Evolutionary conservation across 2,329 filamentous ascomycete genomes (phyloP).

Genomic region (Nectriaceae sp.): DNA sequence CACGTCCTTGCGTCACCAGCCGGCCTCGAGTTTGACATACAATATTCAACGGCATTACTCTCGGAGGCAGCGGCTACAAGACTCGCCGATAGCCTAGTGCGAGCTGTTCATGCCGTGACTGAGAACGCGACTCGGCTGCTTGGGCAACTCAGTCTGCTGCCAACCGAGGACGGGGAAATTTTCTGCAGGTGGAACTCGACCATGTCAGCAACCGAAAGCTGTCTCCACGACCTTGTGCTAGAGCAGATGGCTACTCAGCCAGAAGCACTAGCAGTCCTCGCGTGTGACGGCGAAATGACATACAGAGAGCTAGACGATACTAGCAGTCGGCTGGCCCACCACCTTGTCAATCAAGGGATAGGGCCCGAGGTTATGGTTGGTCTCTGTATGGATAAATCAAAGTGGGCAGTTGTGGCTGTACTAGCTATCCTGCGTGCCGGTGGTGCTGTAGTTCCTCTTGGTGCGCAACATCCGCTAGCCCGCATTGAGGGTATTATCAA

Average conservation of each 20-base stretch:
- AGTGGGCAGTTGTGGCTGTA: conserved; percentile 35
- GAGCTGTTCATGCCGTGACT: neutral
- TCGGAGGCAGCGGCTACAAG: neutral
- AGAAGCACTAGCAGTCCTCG: conserved; percentile 39
- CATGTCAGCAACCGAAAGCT: neutral
- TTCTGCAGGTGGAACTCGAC: neutral
- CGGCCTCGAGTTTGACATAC: neutral
- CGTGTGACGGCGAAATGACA: conserved; percentile 46
- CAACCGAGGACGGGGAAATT: neutral
- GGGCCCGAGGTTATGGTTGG: conserved; percentile 29
- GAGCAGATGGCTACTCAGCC: conserved; percentile 26
- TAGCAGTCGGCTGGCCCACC: conserved; percentile 33
- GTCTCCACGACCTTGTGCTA: neutral
- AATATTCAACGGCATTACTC: neutral
- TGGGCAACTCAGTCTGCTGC: neutral
- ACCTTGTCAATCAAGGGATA: conserved; percentile 36
- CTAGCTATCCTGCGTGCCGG: conserved; percentile 39
- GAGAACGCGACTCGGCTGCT: neutral
- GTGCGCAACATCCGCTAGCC: neutral
- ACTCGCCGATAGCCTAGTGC: neutral
- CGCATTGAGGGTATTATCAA: neutral
- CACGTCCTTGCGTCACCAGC: neutral
- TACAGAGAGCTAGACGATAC: conserved; percentile 39
- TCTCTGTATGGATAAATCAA: conserved; percentile 41
- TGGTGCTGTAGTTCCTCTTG: conserved; percentile 29